Evolutionary conservation across 2,329 filamentous ascomycete genomes (phyloP).

Genomic region (Aspergillus brasiliensis): DNA sequence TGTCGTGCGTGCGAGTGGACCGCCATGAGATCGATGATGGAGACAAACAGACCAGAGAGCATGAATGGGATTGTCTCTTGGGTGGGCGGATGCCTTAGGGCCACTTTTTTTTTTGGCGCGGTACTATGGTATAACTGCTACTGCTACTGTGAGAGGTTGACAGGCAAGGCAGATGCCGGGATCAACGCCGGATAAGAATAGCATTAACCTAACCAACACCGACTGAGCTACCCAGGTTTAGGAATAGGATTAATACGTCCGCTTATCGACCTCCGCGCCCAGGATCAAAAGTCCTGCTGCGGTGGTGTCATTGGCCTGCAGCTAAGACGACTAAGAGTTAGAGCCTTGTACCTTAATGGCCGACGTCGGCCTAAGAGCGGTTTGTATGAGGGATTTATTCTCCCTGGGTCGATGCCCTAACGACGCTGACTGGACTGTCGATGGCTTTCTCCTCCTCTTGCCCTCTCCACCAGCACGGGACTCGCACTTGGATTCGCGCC

Average conservation of each 20-base stretch:
- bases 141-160: not conserved
- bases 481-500: conserved; percentile 7
- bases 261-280: conserved; percentile 3
- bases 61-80: not conserved
- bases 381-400: conserved; percentile 29
- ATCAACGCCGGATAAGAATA: conserved; percentile 1
- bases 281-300: conserved; percentile 4
- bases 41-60: not conserved
- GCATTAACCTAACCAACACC: not conserved
- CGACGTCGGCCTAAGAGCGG: conserved; percentile 9
- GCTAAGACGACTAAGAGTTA: not conserved
- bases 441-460: not conserved
- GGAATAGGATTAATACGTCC: not conserved
- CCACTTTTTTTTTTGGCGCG: not conserved
- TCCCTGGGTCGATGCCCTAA: not conserved
- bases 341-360: conserved; percentile 1
- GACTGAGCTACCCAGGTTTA: not conserved
- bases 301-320: not conserved
- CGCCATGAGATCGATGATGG: not conserved
- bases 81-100: not conserved
- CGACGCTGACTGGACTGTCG: not conserved
- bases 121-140: not conserved
- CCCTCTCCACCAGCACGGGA: conserved; percentile 7
- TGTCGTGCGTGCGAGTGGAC: conserved; percentile 12
- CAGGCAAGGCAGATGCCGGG: not conserved